phyloP scores from a whole-genome alignment of 2,329 filamentous ascomycete species.

The Claviceps pazoutovae region DNA sequence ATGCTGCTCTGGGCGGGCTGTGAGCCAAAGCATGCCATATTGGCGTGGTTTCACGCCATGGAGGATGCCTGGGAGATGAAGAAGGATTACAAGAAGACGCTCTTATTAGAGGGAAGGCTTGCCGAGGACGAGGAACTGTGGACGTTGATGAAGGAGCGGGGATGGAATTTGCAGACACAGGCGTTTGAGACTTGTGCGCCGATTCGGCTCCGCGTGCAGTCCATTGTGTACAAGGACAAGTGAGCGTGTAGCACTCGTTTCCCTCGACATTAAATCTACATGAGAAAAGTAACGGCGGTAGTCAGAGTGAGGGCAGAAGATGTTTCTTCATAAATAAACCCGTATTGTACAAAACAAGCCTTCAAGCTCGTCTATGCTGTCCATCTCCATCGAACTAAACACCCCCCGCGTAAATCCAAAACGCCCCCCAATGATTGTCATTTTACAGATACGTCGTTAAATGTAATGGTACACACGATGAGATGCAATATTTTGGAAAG shows the following conservation, averaged over 20 bases:
- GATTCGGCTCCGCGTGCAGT: conserved; percentile 16
- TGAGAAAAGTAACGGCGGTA: too few relatives aligned
- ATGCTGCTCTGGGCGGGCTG: conserved; percentile 22
- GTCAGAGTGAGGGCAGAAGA: too few relatives aligned
- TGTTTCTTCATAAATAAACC: neutral
- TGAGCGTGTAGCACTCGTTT: conserved; percentile 4
- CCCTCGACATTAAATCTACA: too few relatives aligned
- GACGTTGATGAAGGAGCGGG: conserved; percentile 14
- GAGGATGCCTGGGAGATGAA: conserved; percentile 22
- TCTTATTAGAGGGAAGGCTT: conserved; percentile 1
- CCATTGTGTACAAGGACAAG: conserved; percentile 13
- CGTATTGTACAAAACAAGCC: conserved; percentile 1
- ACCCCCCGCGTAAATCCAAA: too few relatives aligned
- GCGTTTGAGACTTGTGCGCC: conserved; percentile 24
- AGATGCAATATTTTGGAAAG: too few relatives aligned
- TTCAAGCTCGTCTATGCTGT: neutral
- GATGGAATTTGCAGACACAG: conserved; percentile 23
- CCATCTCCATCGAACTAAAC: too few relatives aligned
- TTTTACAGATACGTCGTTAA: too few relatives aligned
- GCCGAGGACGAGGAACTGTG: conserved; percentile 14
- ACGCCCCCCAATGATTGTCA: too few relatives aligned
- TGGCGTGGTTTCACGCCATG: conserved; percentile 25
- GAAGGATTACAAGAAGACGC: conserved; percentile 10
- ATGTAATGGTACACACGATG: too few relatives aligned
- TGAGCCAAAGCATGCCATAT: conserved; percentile 16